Base-by-base conservation (phyloP, 306 rosid genomes). In the Amphicarpaea edgeworthii region DNA sequence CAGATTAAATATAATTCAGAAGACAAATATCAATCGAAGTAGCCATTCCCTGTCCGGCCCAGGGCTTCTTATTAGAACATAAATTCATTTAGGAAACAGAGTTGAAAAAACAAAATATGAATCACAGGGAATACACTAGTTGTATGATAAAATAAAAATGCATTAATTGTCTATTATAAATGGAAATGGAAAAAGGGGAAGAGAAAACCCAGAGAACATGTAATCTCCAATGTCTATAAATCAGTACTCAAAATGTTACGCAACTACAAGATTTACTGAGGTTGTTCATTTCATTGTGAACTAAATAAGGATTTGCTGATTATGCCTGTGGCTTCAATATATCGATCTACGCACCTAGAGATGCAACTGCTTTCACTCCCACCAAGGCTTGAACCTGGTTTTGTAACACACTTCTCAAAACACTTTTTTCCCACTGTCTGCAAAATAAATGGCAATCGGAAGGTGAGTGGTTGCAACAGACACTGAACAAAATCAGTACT, bases 301-400 rank as follows among this genome's bases (percentile, higher is more conserved):
- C 89, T 84, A 75, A 92, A 86, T 34, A 96, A 82, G 6, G 99
- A 79, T 80, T 81, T 89, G 85, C 93, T 90, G 75, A 96, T 77
- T 53, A 96, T 88, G 72, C 97, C 92, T 4, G 99, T 96, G 53
- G 99, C 99, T 86, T 96, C 99, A 19, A 96, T 86, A 68, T 90
- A 96, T 86, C 99, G 97, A 68, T 96, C 99, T 70, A 96, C 85
- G 28, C 99, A 96, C 82, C 98, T 86, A 40, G 96, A 92, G 82
- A 92, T 57, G 82, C 99, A 96, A 76, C 98, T 96, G 81, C 96
- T 83, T 88, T 96, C 99, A 41, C 96, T 46, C 42, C 93, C 90
- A 41, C 98, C 77, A 16, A 96, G 83, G 82, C 97, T 96, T 43
- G 98, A 89, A 61, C 98, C 93, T 58, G 99, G 99, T 84, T 92